Evolutionary conservation across 441 rosid species (phyloP), one percentile per base, ranked within the genome.

Genomic region (Viola pubescens): DNA sequence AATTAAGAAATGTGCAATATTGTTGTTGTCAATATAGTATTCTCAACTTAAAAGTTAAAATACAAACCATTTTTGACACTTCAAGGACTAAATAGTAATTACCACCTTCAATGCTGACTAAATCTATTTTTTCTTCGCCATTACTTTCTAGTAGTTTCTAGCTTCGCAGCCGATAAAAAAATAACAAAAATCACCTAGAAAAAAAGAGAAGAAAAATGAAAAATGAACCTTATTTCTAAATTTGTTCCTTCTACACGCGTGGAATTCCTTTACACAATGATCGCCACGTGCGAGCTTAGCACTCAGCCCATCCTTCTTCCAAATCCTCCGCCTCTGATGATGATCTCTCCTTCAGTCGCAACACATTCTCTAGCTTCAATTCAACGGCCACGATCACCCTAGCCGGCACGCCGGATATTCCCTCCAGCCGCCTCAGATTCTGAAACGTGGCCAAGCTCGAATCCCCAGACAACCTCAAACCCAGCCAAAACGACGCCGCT

Each of bases 401-500:
- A 5, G 67, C 63, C 55, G 82, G 73, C 48, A 85, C 84, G 0
- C 89, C 85, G 0, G 87, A 76, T 0, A 69, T 14, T 45, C 63
- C 76, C 71, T 72, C 83, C 37, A 85, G 62, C 61, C 68, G 72
- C 67, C 62, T 72, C 56, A 79, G 65, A 63, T 70, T 65, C 70
- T 45, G 73, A 50, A 65, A 52, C 82, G 67, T 69, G 3, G 67
- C 14, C n/a, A 38, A 10, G 49, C 66, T 55, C 19, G 8, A 52
- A 55, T 62, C 75, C 37, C 67, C 43, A 5, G 59, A 48, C 55
- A 57, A 59, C 64, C 54, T 73, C 69, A 83, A 51, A 14, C 79
- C 87, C 50, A 71, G 43, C 94, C 88, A 86, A 69, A 80, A 80
- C 78, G 86, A 70, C 54, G 79, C 83, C 48, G 89, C 84, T 3